Evolutionary conservation across 2,329 filamentous ascomycete genomes (phyloP).

Genomic region (Pseudocercospora musae): DNA sequence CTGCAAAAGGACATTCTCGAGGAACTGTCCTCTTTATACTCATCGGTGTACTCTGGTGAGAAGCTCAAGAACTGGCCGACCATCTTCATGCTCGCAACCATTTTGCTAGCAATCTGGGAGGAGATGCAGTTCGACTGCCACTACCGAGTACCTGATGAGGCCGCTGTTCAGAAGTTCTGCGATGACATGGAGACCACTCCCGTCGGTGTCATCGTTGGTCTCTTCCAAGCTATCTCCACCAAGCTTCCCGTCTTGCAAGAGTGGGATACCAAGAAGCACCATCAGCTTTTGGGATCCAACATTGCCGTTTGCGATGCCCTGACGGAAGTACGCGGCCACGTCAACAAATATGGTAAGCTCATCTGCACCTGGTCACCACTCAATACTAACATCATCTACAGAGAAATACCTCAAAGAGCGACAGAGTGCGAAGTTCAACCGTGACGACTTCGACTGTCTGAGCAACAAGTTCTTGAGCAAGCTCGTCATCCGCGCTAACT

Average conservation of each 20-base stretch:
- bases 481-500: slow-evolving; percentile 93
- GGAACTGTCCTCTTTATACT: slow-evolving; percentile 88
- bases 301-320: slow-evolving; percentile 88
- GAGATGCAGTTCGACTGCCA: slow-evolving; percentile 99
- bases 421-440: slow-evolving; percentile 74
- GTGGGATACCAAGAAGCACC: slow-evolving; percentile 90
- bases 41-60: slow-evolving; percentile 95
- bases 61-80: slow-evolving; percentile 99
- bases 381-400: slow-evolving; percentile 42
- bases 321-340: slow-evolving; percentile 91
- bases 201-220: slow-evolving; percentile 90
- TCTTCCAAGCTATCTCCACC: slow-evolving; percentile 97
- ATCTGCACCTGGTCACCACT: not conserved
- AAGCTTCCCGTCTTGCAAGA: slow-evolving; percentile 90
- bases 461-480: slow-evolving; percentile 98
- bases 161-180: slow-evolving; percentile 90
- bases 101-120: slow-evolving; percentile 92
- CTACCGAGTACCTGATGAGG: slow-evolving; percentile 83
- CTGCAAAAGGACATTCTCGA: slow-evolving; percentile 93
- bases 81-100: slow-evolving; percentile 94
- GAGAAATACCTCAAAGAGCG: slow-evolving; percentile 83
- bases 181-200: slow-evolving; percentile 94
- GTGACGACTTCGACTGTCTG: slow-evolving; percentile 87
- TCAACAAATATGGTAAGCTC: slow-evolving; percentile 84
- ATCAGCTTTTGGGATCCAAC: slow-evolving; percentile 87